Evolutionary conservation across 805 yeast species (phyloP).

Genomic region (Yamadazyma ubonensis): DNA sequence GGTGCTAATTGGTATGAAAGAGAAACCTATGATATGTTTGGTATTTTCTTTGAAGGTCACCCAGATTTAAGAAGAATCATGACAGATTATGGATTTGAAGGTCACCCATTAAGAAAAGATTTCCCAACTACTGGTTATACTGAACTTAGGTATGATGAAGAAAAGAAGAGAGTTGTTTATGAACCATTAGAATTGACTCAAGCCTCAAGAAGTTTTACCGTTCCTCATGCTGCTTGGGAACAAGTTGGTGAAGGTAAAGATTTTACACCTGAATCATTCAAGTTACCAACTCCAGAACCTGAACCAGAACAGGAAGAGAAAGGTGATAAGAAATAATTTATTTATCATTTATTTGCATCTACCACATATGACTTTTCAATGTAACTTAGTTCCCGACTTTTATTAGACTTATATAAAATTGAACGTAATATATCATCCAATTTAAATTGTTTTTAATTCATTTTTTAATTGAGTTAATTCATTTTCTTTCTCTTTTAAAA

Average conservation of each 20-base stretch:
- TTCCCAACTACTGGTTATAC: conserved; percentile 93
- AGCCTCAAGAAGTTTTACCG: conserved; percentile 88
- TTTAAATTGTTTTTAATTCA: conserved; percentile 23
- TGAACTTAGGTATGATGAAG: conserved; percentile 87
- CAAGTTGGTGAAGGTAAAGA: conserved; percentile 87
- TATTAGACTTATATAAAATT: conserved; percentile 3
- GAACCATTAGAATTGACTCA: conserved; percentile 90
- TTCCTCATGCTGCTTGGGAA: conserved; percentile 88
- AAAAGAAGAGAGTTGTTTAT: conserved; percentile 83
- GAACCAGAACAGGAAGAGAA: conserved; percentile 50
- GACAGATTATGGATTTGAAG: conserved; percentile 92
- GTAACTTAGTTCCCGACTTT: conserved; percentile 6
- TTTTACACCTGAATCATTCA: conserved; percentile 75
- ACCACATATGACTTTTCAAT: background rate
- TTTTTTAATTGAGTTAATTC: conserved; percentile 54
- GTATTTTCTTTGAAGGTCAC: conserved; percentile 83
- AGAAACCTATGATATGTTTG: conserved; percentile 85
- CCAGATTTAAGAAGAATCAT: conserved; percentile 87
- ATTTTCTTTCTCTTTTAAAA: conserved; percentile 55
- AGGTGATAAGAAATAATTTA: conserved; percentile 35
- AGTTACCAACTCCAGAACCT: conserved; percentile 78
- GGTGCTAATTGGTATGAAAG: conserved; percentile 92
- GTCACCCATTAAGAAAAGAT: conserved; percentile 88
- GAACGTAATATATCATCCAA: background rate
- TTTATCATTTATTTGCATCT: conserved; percentile 4